Evolutionary conservation across 108 stramenopile genomes (phyloP), one percentile per base, ranked within the genome.

Genomic region (Cyclotella cryptica): DNA sequence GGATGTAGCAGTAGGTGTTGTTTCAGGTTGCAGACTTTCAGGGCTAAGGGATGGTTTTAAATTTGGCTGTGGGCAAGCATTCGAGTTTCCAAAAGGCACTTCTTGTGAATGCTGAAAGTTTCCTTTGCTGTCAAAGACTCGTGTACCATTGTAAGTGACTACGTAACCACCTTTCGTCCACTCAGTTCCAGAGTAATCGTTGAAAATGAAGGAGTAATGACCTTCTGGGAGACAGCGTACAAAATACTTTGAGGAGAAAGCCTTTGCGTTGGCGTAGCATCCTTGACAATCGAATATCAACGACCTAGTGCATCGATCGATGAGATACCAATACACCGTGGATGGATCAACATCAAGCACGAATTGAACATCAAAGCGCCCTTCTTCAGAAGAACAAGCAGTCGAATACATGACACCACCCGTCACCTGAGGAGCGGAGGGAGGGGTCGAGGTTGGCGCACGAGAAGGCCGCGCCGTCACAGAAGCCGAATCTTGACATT

Each of bases 111-210:
- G 35, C 19, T 61, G 9, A n/a, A 43, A 41, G 45, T 65, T 45
- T 43, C 44, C 43, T 45, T 13, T 45, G 19, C 10, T 45, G 43
- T 65, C 43, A 9, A 45, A 21, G 18, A 65, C 43, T 65, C 22
- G 8, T 22, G 43, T 11, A 21, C 43, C n/a, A 26, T 45, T 65
- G 43, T 43, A 45, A 24, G n/a, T 65, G 42, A 65, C 43, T 0
- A 65, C 64, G 28, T 65, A 65, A 8, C 64, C 64, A 44, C 64
- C 64, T 1, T 44, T 5, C 14, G 44, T 9, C 64, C 64, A 65
- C 1, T 28, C 27, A 10, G 19, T 22, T 22, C 64, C 64, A 12
- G 43, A 45, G 24, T 65, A 65, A 4, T 65, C 64, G 43, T 65
- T 65, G 64, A 65, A 65, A 44, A 45, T 26, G 21, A 65, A 65